Conservation (phyloP, 1,284 basidiomycete genomes). For the Ceratorhiza oryzae-sativae region DNA sequence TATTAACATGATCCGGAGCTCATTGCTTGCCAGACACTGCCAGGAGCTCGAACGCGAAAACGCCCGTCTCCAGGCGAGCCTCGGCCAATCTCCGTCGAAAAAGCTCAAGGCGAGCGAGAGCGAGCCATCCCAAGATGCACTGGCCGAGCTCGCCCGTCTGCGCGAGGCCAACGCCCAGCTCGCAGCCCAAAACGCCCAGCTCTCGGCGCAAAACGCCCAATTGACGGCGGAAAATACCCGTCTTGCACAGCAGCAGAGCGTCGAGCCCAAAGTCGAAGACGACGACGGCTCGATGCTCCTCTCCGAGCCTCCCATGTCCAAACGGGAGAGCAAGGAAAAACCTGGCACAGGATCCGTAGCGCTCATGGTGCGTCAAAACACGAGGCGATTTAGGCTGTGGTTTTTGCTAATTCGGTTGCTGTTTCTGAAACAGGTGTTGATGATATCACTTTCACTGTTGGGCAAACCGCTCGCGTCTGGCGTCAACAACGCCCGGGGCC, state of each 20-base stretch:
- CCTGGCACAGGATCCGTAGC: slow-evolving; percentile 23
- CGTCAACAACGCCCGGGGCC: slow-evolving; percentile 19
- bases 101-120: slow-evolving; percentile 42
- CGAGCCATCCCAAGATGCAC: slow-evolving; percentile 13
- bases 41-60: slow-evolving; percentile 39
- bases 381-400: background rate
- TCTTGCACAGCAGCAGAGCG: slow-evolving; percentile 50
- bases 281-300: slow-evolving; percentile 23
- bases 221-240: slow-evolving; percentile 80
- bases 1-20: slow-evolving; percentile 14
- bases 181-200: slow-evolving; percentile 45
- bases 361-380: slow-evolving; percentile 29
- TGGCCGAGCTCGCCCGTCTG: slow-evolving; percentile 10
- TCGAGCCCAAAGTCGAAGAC: slow-evolving; percentile 42
- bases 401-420: slow-evolving; percentile 1
- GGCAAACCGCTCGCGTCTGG: slow-evolving; percentile 19
- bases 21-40: slow-evolving; percentile 24
- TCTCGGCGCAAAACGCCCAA: slow-evolving; percentile 61
- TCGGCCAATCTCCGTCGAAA: slow-evolving; percentile 6
- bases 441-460: slow-evolving; percentile 22
- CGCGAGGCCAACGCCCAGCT: slow-evolving; percentile 44
- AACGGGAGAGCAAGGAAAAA: slow-evolving; percentile 29
- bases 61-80: slow-evolving; percentile 24
- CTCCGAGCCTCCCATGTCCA: slow-evolving; percentile 2
- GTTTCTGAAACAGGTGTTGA: slow-evolving; percentile 26